Evolutionary conservation across 805 yeast species (phyloP).

Genomic region (Yarrowia hollandica): DNA sequence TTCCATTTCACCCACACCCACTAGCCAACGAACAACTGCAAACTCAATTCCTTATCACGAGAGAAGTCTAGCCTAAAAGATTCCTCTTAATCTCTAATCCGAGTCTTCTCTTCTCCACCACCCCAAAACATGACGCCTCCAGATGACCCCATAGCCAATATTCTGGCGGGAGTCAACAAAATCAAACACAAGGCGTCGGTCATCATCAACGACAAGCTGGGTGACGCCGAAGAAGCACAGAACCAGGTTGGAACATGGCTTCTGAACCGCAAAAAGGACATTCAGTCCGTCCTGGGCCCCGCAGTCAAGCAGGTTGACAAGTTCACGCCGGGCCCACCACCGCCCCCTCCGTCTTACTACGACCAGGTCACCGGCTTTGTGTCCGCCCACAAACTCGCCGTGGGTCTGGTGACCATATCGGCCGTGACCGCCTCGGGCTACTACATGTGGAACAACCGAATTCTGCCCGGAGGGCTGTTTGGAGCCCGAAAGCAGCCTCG

Average conservation of each 20-base stretch:
- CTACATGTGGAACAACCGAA: slow-evolving; percentile 31
- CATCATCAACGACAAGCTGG: slow-evolving; percentile 14
- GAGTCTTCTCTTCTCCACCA: neutral
- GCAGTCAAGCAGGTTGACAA: slow-evolving; percentile 10
- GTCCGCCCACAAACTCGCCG: slow-evolving; percentile 35
- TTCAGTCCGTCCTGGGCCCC: slow-evolving; percentile 1
- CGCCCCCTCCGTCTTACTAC: slow-evolving; percentile 36
- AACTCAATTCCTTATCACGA: slow-evolving; percentile 24
- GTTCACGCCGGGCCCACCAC: slow-evolving; percentile 34
- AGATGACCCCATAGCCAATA: slow-evolving; percentile 26
- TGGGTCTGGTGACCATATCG: slow-evolving; percentile 32
- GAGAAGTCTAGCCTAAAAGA: slow-evolving; percentile 6
- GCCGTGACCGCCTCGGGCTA: slow-evolving; percentile 35
- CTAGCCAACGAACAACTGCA: neutral
- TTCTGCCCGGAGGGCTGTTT: slow-evolving; percentile 27
- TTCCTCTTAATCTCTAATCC: neutral
- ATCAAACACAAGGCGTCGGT: slow-evolving; percentile 23
- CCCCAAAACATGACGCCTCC: slow-evolving; percentile 28
- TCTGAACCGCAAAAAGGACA: slow-evolving; percentile 16
- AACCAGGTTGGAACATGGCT: slow-evolving; percentile 18
- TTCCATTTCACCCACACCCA: neutral
- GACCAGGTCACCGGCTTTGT: slow-evolving; percentile 36
- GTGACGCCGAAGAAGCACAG: slow-evolving; percentile 23
- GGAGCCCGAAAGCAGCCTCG: slow-evolving; percentile 32
- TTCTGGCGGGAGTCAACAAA: slow-evolving; percentile 22